A percentile compares a stretch with the other conserved stretches of the same genome.
These are phyloP conservation scores for Phyllosticta citrichinensis DNA, from an alignment of 2,329 filamentous ascomycete species.

Conservation along the genomic window DNA sequence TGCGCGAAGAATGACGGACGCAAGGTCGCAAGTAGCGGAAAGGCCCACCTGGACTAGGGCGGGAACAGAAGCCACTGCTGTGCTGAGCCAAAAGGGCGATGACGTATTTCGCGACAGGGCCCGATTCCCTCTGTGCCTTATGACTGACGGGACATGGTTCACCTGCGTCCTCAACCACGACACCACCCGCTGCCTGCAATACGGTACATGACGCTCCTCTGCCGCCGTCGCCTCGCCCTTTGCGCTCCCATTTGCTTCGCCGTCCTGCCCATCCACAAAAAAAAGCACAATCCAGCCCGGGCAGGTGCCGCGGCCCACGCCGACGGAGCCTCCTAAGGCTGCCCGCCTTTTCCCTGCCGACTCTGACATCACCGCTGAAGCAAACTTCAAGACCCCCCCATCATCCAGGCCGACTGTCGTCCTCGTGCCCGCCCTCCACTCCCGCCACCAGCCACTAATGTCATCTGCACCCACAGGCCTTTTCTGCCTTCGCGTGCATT, in stretches of 20 bases:
- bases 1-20: conserved; percentile 2
- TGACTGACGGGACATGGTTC: too few relatives aligned
- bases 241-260: background rate
- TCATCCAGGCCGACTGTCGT: background rate
- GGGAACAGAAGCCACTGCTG: too few relatives aligned
- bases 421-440: background rate
- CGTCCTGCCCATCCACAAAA: background rate
- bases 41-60: background rate
- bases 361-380: background rate
- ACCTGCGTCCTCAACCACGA: too few relatives aligned
- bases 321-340: background rate
- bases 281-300: background rate
- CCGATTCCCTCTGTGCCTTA: too few relatives aligned
- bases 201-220: too few relatives aligned
- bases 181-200: too few relatives aligned
- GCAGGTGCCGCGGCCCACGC: background rate
- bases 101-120: conserved; percentile 4
- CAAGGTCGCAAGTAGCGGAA: conserved; percentile 6
- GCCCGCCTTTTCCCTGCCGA: background rate
- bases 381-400: background rate
- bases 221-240: too few relatives aligned
- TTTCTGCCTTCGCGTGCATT: background rate
- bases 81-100: background rate
- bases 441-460: background rate
- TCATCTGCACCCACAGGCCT: background rate